Evolutionary conservation across 1,284 basidiomycete genomes (phyloP).

Genomic region (Moniliella sp.): DNA sequence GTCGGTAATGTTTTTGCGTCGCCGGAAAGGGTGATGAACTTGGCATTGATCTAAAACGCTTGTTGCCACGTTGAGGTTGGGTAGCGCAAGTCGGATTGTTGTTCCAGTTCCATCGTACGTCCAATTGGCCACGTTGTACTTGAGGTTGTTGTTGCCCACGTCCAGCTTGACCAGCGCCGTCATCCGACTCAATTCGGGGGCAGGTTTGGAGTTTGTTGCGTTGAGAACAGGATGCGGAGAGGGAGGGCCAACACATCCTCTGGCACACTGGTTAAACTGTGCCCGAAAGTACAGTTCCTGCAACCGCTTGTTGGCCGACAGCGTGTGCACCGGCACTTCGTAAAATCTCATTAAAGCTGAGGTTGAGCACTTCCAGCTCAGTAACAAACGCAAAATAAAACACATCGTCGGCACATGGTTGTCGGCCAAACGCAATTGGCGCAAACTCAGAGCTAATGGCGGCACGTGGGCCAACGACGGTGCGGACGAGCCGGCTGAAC

Average conservation of each 20-base stretch:
- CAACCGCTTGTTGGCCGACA: constrained; percentile 48
- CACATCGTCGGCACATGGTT: constrained; percentile 67
- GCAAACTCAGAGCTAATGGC: constrained; percentile 53
- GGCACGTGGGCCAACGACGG: constrained; percentile 33
- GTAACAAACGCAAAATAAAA: constrained; percentile 51
- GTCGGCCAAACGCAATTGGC: constrained; percentile 65
- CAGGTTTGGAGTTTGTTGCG: constrained; percentile 81
- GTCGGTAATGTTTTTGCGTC: constrained; percentile 45
- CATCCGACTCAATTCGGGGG: constrained; percentile 71
- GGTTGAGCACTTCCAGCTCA: constrained; percentile 49
- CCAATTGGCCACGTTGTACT: constrained; percentile 96
- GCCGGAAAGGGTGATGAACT: constrained; percentile 28
- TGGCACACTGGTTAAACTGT: constrained; percentile 73
- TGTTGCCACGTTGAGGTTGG: constrained; percentile 71
- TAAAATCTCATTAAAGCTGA: constrained; percentile 89
- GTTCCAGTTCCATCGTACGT: constrained; percentile 99
- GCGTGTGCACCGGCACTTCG: constrained; percentile 51
- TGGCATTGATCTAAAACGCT: constrained; percentile 60
- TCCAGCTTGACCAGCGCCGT: constrained; percentile 62
- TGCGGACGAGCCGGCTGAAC: constrained; percentile 17
- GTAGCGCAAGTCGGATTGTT: constrained; percentile 82
- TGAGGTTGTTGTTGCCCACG: constrained; percentile 77
- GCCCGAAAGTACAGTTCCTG: constrained; percentile 82
- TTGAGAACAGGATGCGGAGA: constrained; percentile 44
- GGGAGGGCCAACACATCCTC: constrained; percentile 36